Base-by-base conservation (phyloP, 2,329 filamentous ascomycete species). In the Aspergillus versicolor region DNA sequence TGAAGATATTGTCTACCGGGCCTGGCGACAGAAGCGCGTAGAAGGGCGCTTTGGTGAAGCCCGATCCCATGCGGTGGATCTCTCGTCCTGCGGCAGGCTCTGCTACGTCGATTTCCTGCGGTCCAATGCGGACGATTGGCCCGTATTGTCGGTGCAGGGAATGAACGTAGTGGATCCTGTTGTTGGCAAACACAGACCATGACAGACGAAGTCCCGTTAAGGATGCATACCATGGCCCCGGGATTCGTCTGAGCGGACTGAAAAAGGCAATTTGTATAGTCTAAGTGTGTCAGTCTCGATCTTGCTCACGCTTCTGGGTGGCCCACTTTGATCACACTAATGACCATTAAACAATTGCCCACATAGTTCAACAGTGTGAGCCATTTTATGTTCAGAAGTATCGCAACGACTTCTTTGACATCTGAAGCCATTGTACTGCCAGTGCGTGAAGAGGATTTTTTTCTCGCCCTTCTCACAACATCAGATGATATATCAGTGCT, bases 101-200 rank as follows among this genome's bases (percentile, higher is more conserved):
- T 34, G 40, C 38, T 6, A 52, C 40, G 17, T 52, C 49, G 19
- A 70, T 57, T 37, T 70, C 64, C 22, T 59, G 42, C 6, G 68
- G 67, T 11, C 53, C 49, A 27, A 70, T 51, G 4, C 65, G 62
- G 5, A 70, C 67, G 13, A 68, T 54, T 1, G 62, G 60, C n/a
- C 67, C 66, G 59, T 69, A 67, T 51, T 38, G 59, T 17, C 61
- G 47, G 43, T 70, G 65, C 6, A 70, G 51, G 9, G 46, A 15
- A 40, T 68, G 60, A 38, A 68, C 61, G 47, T 61, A 64, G 46
- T 58, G 56, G 17, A 61, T 56, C 5, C 55, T 34, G 19, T 49
- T 49, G 32, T 40, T 49, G 32, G 47, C 19, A 40, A 49, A 49
- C 8, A 49, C 47, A 3, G 34, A 49, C 47, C 47, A 49, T 5